Percentiles rank a stretch among this genome's conserved stretches.
Conservation (phyloP, 164 flowering plant species). For the Chloranthus sessilifolius region DNA sequence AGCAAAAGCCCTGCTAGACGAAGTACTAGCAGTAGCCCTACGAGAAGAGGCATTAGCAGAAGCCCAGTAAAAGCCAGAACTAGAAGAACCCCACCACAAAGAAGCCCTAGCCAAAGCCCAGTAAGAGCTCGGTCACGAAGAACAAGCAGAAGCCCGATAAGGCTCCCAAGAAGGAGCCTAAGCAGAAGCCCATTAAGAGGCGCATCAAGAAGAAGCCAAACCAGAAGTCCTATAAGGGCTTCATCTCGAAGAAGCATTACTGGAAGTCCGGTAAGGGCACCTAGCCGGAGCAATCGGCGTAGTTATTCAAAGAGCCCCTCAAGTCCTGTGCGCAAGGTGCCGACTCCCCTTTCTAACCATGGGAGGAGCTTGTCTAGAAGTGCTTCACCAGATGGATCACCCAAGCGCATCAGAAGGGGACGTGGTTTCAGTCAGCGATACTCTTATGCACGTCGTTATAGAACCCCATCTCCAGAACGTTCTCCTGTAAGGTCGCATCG, state of each 20-base stretch:
- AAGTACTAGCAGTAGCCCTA: slow-evolving; percentile 50
- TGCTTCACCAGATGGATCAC: slow-evolving; percentile 74
- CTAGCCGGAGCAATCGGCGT: slow-evolving; percentile 45
- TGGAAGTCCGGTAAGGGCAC: slow-evolving; percentile 42
- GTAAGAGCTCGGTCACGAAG: slow-evolving; percentile 18
- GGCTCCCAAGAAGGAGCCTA: slow-evolving; percentile 26
- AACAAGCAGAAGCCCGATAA: slow-evolving; percentile 31
- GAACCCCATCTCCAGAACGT: slow-evolving; percentile 90
- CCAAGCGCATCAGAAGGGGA: slow-evolving; percentile 90
- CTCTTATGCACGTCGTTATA: slow-evolving; percentile 82
- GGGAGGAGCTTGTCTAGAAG: slow-evolving; percentile 79
- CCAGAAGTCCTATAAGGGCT: slow-evolving; percentile 42
- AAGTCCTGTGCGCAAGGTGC: slow-evolving; percentile 50
- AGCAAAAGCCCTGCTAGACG: slow-evolving; percentile 51
- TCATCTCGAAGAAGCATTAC: slow-evolving; percentile 31
- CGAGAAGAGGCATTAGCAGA: slow-evolving; percentile 41
- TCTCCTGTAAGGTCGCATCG: slow-evolving; percentile 79
- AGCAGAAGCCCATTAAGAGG: slow-evolving; percentile 44
- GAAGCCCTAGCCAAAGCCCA: slow-evolving; percentile 42
- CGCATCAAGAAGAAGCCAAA: slow-evolving; percentile 26
- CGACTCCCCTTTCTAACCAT: slow-evolving; percentile 52
- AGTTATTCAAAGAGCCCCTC: slow-evolving; percentile 67
- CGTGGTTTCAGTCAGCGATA: slow-evolving; percentile 90
- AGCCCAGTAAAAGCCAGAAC: slow-evolving; percentile 35
- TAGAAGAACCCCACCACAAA: slow-evolving; percentile 48